Base-by-base conservation (phyloP, 2,329 filamentous ascomycete genomes). In the Phialophora verrucosa region DNA sequence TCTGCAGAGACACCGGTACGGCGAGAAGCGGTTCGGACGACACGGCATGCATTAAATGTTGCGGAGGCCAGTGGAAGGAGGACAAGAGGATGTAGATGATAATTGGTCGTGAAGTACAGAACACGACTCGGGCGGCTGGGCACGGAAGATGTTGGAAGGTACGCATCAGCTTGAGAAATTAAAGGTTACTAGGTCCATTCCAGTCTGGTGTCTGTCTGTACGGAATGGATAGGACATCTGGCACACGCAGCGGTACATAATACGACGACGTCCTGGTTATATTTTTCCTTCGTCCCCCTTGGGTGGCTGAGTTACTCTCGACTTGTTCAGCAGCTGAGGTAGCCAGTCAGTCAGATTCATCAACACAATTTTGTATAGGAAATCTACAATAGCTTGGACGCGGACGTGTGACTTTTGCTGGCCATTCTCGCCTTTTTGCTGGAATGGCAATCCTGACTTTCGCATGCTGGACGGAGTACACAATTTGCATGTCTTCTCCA, bases 251-350 rank as follows among this genome's bases (percentile, higher is more conserved):
- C 49, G 49, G 49, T 51, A 51, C 49, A 51, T 51, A 51, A 51
- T 51, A 51, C 49, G 49, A 51, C 49, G 49, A 51, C 49, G 49
- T 51, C 49, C 49, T 51, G 49, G 49, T 51, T 51, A 51, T 51
- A 51, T 51, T 51, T 51, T 51, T 51, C 49, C 49, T 51, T 51
- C 49, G 49, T 51, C 49, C 20, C 27, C 10, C 20, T 29, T 27
- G 20, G 25, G 27, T 23, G 49, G 49, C 38, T 44, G n/a, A 6
- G 49, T 29, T 51, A 27, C 27, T 27, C 20, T 51, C 25, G 20
- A 23, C 47, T 27, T 50, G 47, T 50, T 25, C 20, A 25, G 4
- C 25, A 51, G 20, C n/a, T 51, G 49, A 27, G 17, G 38, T 44
- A 44, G 38, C 17, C 17, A 44, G 38, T 44, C 38, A 44, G 14